These are phyloP conservation scores for Tolypocladium cylindrosporum DNA, from an alignment of 2,329 filamentous ascomycete genomes.

Conservation along the genomic window DNA sequence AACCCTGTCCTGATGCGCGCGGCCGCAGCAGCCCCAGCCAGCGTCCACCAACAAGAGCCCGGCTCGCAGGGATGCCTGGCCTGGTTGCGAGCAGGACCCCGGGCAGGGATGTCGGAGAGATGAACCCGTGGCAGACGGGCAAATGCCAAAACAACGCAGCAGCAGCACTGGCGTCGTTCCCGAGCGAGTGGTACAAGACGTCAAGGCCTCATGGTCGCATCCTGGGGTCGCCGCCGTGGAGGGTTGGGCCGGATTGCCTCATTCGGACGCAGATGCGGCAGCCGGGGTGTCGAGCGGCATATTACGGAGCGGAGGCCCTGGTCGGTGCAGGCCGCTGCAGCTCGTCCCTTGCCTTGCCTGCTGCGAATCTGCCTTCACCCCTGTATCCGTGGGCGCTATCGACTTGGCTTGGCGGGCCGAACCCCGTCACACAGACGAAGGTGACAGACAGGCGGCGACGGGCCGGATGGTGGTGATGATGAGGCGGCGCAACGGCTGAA, in stretches of 20 bases:
- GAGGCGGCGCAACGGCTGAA: background rate
- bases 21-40: background rate
- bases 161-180: background rate
- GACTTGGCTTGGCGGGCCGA: background rate
- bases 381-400: background rate
- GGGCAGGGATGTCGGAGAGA: background rate
- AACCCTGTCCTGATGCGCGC: background rate
- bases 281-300: background rate
- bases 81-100: background rate
- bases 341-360: background rate
- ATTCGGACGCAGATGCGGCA: background rate
- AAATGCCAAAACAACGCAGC: background rate
- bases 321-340: background rate
- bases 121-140: constrained; percentile 1
- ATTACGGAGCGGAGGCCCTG: background rate
- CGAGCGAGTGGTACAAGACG: constrained; percentile 3
- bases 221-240: background rate
- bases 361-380: background rate
- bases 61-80: background rate
- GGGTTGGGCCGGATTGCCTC: background rate
- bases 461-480: background rate
- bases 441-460: background rate
- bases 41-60: background rate
- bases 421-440: background rate
- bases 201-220: constrained; percentile 2